These are phyloP conservation scores for Alternaria dauci DNA, from an alignment of 2,329 filamentous ascomycete genomes.

Conservation along the genomic window DNA sequence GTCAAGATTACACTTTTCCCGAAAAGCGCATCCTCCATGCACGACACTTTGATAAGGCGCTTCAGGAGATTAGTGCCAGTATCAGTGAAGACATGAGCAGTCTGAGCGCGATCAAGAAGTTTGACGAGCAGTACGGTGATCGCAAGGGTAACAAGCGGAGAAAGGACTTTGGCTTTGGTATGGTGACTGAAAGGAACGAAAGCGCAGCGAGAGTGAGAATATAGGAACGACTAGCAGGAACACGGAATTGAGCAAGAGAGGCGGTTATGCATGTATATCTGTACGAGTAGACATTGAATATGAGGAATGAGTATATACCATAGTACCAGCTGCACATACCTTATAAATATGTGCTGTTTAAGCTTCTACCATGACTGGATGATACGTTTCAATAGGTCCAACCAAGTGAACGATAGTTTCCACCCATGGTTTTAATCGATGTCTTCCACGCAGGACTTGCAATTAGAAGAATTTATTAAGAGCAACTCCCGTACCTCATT, in stretches of 20 bases:
- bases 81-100: conserved; percentile 94
- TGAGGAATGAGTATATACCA: not conserved
- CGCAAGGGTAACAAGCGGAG: conserved; percentile 71
- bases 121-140: conserved; percentile 94
- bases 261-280: not conserved
- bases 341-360: not conserved
- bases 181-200: conserved; percentile 39
- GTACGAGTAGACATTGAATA: conserved; percentile 4
- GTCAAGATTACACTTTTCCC: conserved; percentile 67
- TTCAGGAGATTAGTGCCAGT: conserved; percentile 88
- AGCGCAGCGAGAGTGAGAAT: conserved; percentile 44
- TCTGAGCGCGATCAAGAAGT: conserved; percentile 86
- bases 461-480: not conserved
- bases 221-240: conserved; percentile 3
- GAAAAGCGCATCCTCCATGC: conserved; percentile 70
- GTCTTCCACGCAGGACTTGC: not conserved
- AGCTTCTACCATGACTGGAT: not conserved
- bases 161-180: conserved; percentile 62
- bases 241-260: not conserved
- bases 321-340: not conserved
- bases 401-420: not conserved
- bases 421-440: not conserved
- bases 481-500: not conserved
- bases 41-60: conserved; percentile 83
- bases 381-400: not conserved